These are phyloP conservation scores for Saposhnikovia divaricata DNA, from an alignment of 129 eudicot species.

Conservation along the genomic window DNA sequence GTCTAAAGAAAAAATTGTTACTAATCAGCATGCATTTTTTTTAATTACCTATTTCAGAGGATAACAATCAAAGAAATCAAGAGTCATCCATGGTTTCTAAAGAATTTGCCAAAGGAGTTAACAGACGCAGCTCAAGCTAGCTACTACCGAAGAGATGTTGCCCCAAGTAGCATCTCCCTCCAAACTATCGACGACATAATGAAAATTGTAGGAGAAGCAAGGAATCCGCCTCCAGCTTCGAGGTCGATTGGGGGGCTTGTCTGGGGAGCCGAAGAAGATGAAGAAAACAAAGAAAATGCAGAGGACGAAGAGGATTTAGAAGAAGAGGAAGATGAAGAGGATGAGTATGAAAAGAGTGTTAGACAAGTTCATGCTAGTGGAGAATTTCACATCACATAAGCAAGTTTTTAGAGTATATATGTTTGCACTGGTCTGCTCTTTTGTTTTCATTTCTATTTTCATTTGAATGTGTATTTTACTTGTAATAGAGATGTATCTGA, in stretches of 20 bases:
- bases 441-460: background rate
- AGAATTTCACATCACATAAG: background rate
- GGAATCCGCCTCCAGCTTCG: slow-evolving; percentile 5
- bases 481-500: slow-evolving; percentile 1
- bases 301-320: slow-evolving; percentile 4
- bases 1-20: background rate
- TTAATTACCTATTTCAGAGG: background rate
- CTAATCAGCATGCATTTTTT: background rate
- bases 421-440: background rate
- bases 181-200: background rate
- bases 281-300: background rate
- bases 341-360: slow-evolving; percentile 8
- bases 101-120: slow-evolving; percentile 9
- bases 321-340: slow-evolving; percentile 9
- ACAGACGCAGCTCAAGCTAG: slow-evolving; percentile 5
- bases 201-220: slow-evolving; percentile 6
- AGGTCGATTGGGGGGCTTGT: background rate
- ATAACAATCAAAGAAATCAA: slow-evolving; percentile 6
- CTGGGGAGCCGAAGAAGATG: slow-evolving; percentile 7
- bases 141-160: slow-evolving; percentile 2
- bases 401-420: background rate
- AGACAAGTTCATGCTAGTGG: slow-evolving; percentile 3
- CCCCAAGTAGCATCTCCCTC: background rate
- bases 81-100: slow-evolving; percentile 9
- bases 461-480: background rate